These are phyloP conservation scores for Aquanectria penicillioides DNA, from an alignment of 2,329 filamentous ascomycete genomes.

Conservation along the genomic window DNA sequence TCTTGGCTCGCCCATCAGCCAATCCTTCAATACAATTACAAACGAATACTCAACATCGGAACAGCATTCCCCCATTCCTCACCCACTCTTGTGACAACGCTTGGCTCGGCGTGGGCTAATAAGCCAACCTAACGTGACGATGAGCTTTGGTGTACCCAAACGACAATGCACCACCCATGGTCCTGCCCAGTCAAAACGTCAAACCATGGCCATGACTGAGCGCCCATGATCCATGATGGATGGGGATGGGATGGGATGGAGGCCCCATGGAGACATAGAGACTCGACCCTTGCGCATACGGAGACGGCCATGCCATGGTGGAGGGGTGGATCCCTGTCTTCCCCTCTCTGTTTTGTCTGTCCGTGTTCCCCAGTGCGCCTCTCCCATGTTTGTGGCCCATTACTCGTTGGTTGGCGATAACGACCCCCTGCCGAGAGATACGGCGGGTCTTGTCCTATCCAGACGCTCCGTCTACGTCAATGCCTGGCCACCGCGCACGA, in stretches of 20 bases:
- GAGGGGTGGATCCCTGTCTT: constrained; percentile 11
- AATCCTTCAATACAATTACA: constrained; percentile 19
- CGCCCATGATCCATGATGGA: constrained; percentile 23
- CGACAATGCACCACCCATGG: constrained; percentile 8
- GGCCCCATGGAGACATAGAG: constrained; percentile 18
- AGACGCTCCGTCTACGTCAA: background rate
- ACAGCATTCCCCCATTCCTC: background rate
- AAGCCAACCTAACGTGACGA: background rate
- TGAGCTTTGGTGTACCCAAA: too few relatives aligned
- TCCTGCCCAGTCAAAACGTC: background rate
- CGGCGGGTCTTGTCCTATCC: background rate
- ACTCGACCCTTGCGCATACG: constrained; percentile 8
- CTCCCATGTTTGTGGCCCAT: background rate
- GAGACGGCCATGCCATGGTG: constrained; percentile 12
- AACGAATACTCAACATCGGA: constrained; percentile 6
- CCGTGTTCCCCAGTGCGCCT: background rate
- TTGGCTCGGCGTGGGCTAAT: constrained; percentile 8
- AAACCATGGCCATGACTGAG: constrained; percentile 15
- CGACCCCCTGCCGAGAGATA: background rate
- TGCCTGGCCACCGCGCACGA: background rate
- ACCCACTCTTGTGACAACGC: constrained; percentile 9
- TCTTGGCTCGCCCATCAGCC: constrained; percentile 5
- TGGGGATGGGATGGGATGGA: constrained; percentile 17
- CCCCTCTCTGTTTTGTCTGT: constrained; percentile 13
- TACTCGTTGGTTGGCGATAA: constrained; percentile 19